Base-by-base conservation (phyloP, 2,329 filamentous ascomycete species). In the Fusarium armeniacum region DNA sequence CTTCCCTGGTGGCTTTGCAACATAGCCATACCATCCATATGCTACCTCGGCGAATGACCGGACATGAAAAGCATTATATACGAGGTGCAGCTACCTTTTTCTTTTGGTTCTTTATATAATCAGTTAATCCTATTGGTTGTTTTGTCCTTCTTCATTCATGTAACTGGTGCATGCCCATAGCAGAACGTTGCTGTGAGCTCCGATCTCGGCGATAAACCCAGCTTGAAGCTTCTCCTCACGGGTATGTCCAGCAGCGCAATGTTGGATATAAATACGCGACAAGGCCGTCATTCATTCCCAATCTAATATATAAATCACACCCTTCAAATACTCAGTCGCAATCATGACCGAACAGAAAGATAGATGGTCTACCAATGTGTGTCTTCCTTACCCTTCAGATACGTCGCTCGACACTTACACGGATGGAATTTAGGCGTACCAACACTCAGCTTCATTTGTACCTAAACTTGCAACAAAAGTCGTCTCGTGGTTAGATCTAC, bases 361-460 rank as follows among this genome's bases (percentile, higher is more conserved):
- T 62, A 62, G 64, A 20, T 78, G 76, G 76, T 67, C 73, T 44
- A 67, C 76, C 26, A 65, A 65, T 45, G 76, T 76, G 67, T n/a
- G 66, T 62, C 32, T 22, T 47, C 13, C 71, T 15, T 15, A 8
- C 32, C 32, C 6, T 20, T 20, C 26, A 32, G 38, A n/a, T 52
- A 9, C 24, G 33, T 52, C 28, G 28, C 45, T 46, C 38, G 70
- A 36, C 24, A 67, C 62, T 71, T 70, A 74, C 66, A 75, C 35
- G 28, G 20, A 75, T 33, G 32, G 20, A 46, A 4, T 15, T 13
- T 63, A 89, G 86, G 84, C 84, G 33, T 91, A 91, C 74, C 85
- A 88, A 63, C 80, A 85, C 61, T 85, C 88, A 3, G 89, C 89
- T 10, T 85, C 86, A 0, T 91, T 91, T 71, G 89, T 91, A 11